phyloP scores from a whole-genome alignment of 306 rosid species.

The Pueraria montana region DNA sequence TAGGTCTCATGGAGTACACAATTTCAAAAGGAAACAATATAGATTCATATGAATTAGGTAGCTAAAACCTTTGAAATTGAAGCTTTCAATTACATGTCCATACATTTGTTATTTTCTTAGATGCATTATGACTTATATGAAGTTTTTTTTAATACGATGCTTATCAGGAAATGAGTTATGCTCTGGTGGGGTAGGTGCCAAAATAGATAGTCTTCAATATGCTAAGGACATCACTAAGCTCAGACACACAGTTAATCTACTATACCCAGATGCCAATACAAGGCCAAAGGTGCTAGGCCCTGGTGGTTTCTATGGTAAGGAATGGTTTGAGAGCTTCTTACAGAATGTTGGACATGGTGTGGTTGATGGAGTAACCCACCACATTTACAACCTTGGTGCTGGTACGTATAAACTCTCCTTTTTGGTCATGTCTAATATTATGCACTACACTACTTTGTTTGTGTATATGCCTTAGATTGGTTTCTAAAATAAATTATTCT shows the following conservation, averaged over 20 bases:
- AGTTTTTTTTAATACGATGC: not conserved
- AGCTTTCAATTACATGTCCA: not conserved
- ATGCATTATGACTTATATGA: not conserved
- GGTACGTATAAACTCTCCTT: slow-evolving; percentile 48
- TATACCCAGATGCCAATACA: slow-evolving; percentile 54
- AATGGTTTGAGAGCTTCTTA: slow-evolving; percentile 70
- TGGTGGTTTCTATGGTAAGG: slow-evolving; percentile 65
- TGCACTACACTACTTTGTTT: not conserved
- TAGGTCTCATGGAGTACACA: slow-evolving; percentile 62
- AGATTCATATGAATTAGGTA: slow-evolving; percentile 74
- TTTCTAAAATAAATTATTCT: not conserved
- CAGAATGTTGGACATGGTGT: slow-evolving; percentile 56
- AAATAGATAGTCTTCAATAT: slow-evolving; percentile 61
- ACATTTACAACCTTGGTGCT: slow-evolving; percentile 80
- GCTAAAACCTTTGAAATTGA: not conserved
- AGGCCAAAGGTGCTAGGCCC: slow-evolving; percentile 75
- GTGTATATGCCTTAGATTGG: not conserved
- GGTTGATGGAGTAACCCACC: slow-evolving; percentile 69
- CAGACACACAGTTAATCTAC: slow-evolving; percentile 43
- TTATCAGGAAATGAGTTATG: slow-evolving; percentile 69
- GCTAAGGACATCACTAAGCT: slow-evolving; percentile 63
- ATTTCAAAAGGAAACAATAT: slow-evolving; percentile 68
- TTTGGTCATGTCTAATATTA: not conserved
- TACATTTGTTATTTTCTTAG: not conserved
- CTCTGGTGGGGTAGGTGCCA: slow-evolving; percentile 59